Evolutionary conservation across 805 yeast species (phyloP), one percentile per base, ranked within the genome.

Genomic region (Candida yuanshanica): DNA sequence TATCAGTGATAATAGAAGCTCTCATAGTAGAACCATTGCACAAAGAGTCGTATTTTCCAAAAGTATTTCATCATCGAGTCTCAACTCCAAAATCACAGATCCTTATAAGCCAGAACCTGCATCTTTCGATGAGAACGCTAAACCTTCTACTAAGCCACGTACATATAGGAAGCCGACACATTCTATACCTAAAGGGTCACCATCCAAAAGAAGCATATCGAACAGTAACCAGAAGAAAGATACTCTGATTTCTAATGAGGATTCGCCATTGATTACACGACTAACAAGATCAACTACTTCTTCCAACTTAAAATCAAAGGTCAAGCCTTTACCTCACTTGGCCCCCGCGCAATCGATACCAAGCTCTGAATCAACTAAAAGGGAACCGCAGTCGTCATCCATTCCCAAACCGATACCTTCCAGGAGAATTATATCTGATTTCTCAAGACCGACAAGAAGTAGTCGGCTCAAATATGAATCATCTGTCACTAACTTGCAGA

Each of bases 241-340:
- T 4, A 17, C 37, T 16, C 16, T 43, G 1, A 31, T 41, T 2
- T 25, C 40, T 6, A 29, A 20, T 9, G 50, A 46, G 20, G 46
- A 50, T 12, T 47, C 56, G 3, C 54, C 54, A 4, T 24, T 53
- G 10, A n/a, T 55, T 2, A 38, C 49, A 5, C 46, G 60, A 33
- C 45, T 55, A 2, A 52, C 60, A 1, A 41, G 52, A 20, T 52
- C 60, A 2, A 54, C 59, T 2, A 48, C 58, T 1, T 42, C 58
- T 10, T 52, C 42, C 12, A 24, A 51, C n/a, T 42, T 54, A 26
- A 51, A 51, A 24, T 12, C 35, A 12, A 21, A 14, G n/a, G n/a
- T 21, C 10, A 16, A n/a, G 8, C 31, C 29, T 23, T 14, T 21
- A 3, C 6, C 11, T 27, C n/a, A 14, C 3, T 18, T 18, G 8